Base-by-base conservation (phyloP, 2,329 filamentous ascomycete genomes). In the Pseudogymnoascus sp. region DNA sequence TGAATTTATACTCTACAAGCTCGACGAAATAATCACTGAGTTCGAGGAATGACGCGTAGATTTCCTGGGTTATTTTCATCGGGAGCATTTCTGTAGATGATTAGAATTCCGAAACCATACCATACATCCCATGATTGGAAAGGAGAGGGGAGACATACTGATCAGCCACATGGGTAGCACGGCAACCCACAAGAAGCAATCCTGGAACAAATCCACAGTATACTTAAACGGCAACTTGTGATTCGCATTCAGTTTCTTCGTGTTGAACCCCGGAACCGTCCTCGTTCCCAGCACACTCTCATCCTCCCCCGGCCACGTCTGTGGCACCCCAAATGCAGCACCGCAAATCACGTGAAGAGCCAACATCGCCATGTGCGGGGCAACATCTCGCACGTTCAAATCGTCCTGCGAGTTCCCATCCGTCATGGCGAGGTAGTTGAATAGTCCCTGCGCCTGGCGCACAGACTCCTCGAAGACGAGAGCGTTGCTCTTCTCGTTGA, bases 281-380 rank as follows among this genome's bases (percentile, higher is more conserved):
- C 62, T 65, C 11, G 53, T 62, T 10, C 65, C 36, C 36, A 69
- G 33, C 17, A 59, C 62, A 5, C 65, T 66, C 26, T 72, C 70
- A 62, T 75, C 74, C 69, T 82, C 78, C 65, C 80, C 77, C 6
- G 79, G 64, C 72, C 72, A 73, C 1, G 68, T 21, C n/a, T 72
- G 68, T 1, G 65, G 65, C 2, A 72, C 68, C 2, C 72, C 81
- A 69, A 84, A 83, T 2, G 81, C 81, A 61, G 81, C 81, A 38
- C 77, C 76, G 68, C 79, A 82, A 66, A 84, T 83, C 44, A 84
- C 78, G 70, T 83, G 79, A 36, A 84, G 70, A 63, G 77, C 79
- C 67, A 83, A 71, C 59, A 77, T 77, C 76, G 82, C 82, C 1
- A 79, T 76, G 63, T 80, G 78, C 23, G 68, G 67, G 2, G 76